Percentiles rank a stretch among this genome's conserved stretches.
Conservation (phyloP, 371 early-diverging fungal species). For the Mortierella sp. region DNA sequence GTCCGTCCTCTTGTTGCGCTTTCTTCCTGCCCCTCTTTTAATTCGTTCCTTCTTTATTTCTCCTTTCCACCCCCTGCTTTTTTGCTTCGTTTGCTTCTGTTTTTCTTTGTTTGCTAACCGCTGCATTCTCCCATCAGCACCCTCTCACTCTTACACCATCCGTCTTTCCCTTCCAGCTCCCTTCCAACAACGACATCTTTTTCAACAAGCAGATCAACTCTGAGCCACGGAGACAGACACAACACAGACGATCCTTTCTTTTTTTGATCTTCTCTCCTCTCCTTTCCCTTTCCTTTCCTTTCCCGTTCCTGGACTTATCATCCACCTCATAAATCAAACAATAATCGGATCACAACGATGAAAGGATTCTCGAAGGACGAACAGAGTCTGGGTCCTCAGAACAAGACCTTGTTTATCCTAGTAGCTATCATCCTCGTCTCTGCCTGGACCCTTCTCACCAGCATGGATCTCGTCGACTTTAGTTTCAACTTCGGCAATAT, state of each 20-base stretch:
- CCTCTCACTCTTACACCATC: too few relatives aligned
- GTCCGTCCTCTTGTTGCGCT: not conserved
- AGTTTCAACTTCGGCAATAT: not conserved
- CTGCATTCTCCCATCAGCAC: not conserved
- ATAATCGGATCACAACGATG: not conserved
- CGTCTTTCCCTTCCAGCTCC: not conserved
- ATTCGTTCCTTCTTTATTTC: not conserved
- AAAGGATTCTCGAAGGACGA: not conserved
- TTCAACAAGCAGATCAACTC: not conserved
- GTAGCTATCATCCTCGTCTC: conserved; percentile 21
- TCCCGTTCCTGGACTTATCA: not conserved
- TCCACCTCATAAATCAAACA: too few relatives aligned
- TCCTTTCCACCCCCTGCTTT: not conserved
- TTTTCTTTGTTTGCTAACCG: not conserved
- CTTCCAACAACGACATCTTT: not conserved
- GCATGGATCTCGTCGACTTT: conserved; percentile 6
- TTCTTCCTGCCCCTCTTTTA: not conserved
- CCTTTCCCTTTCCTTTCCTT: not conserved
- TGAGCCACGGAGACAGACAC: too few relatives aligned
- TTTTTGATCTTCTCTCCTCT: not conserved
- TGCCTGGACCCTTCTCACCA: conserved; percentile 25
- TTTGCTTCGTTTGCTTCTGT: not conserved
- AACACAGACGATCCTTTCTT: not conserved
- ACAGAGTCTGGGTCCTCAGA: not conserved
- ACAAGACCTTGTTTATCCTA: conserved; percentile 10